Evolutionary conservation across 192 early-diverging fungal species (phyloP), one percentile per base, ranked within the genome.

Genomic region (Mortierella hygrophila): DNA sequence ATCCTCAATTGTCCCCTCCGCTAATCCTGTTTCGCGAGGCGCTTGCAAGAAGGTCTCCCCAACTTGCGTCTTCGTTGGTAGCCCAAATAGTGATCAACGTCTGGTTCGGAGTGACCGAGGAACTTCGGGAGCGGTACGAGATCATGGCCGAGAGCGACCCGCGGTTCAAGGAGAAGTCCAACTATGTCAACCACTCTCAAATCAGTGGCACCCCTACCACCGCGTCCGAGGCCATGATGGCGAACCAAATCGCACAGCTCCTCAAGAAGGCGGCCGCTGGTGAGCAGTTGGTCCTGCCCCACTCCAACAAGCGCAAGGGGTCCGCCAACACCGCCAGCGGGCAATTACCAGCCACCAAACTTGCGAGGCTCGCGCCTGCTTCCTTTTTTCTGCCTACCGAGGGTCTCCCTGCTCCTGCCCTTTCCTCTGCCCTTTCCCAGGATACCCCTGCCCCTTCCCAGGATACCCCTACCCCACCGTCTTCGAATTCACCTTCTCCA

Each of bases 41-140:
- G 60, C 60, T 65, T 65, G 60, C 60, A 32, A 65, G 60, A 65
- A 65, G 60, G 60, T 65, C 60, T 65, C 60, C 60, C 26, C 60
- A 65, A 65, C 60, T 65, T 65, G 60, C 60, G 11, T 65, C 60
- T 65, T 65, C 60, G 60, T 65, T 65, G 60, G 60, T 65, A 65
- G 60, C 60, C 29, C 60, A 65, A 65, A 65, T 65, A 65, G 60
- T 65, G 60, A 65, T 65, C 60, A 65, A 65, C 60, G 60, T 65
- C 60, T 65, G 60, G 60, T 29, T 65, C n/a, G 60, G 60, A 65
- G 60, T 65, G 60, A 65, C 60, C n/a, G 60, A 65, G 10, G 60
- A 65, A 3, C 60, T 65, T 32, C 60, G 60, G 60, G 60, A 65
- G 26, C 60, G 60, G 26, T 65, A 65, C 60, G 60, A 65, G 60